phyloP scores from a whole-genome alignment of 2,329 filamentous ascomycete genomes.

The Myriosclerotinia curreyana region DNA sequence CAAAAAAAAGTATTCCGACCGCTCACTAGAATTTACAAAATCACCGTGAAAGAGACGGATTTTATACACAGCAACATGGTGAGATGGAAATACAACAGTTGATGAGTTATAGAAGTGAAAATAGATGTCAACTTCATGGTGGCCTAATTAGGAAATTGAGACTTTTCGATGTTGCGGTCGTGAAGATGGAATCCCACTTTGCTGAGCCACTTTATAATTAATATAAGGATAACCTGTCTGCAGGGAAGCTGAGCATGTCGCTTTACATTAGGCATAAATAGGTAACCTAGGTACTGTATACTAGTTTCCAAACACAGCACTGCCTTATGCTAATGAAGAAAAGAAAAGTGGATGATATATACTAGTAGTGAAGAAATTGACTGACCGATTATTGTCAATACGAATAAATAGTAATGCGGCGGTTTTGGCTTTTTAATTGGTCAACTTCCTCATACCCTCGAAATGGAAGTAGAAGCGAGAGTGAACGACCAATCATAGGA shows the following conservation, averaged over 20 bases:
- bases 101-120: background rate
- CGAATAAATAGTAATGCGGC: too few species aligned
- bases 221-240: too few species aligned
- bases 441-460: background rate
- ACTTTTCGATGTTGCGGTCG: background rate
- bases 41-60: background rate
- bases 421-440: background rate
- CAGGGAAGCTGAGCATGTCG: background rate
- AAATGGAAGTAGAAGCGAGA: slow-evolving; percentile 4
- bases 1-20: background rate
- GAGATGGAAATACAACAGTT: background rate
- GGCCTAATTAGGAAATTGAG: background rate
- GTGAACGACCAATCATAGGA: background rate
- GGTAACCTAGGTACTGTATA: too few species aligned
- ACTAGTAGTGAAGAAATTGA: too few species aligned
- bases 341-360: too few species aligned
- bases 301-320: background rate
- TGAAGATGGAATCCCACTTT: background rate
- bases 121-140: background rate
- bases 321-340: background rate
- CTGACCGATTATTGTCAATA: too few species aligned
- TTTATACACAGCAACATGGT: background rate
- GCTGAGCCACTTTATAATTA: background rate
- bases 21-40: background rate
- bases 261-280: background rate